These are phyloP conservation scores for Syzygium grande DNA, from an alignment of 345 rosid genomes.

Conservation along the genomic window DNA sequence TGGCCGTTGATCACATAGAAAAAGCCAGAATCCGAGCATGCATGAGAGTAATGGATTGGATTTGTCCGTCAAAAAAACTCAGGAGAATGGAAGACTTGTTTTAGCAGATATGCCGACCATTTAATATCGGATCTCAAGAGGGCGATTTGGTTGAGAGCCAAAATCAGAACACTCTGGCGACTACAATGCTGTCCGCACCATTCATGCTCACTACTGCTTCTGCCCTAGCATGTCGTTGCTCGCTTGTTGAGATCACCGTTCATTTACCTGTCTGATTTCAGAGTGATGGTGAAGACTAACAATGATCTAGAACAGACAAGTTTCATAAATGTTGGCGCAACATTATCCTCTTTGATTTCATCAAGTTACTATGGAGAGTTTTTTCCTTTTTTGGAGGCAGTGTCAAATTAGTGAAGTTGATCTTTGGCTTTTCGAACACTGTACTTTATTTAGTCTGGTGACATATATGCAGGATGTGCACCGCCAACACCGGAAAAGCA, in stretches of 20 bases:
- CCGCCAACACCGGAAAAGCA: too few species aligned
- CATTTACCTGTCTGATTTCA: too few species aligned
- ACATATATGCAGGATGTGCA: too few species aligned
- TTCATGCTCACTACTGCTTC: background rate
- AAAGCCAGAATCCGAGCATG: constrained; percentile 69
- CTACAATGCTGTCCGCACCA: background rate
- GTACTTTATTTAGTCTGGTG: too few species aligned
- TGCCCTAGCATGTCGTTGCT: background rate
- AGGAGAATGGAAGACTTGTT: background rate
- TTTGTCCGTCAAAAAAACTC: background rate
- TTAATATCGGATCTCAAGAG: background rate
- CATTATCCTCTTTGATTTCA: too few species aligned
- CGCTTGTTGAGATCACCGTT: background rate
- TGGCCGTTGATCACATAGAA: constrained; percentile 59
- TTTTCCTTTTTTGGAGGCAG: too few species aligned
- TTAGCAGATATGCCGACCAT: background rate
- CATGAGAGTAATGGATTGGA: constrained; percentile 12
- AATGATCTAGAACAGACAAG: too few species aligned
- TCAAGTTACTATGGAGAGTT: too few species aligned
- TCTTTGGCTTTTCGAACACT: too few species aligned
- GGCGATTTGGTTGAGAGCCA: background rate
- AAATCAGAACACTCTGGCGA: background rate
- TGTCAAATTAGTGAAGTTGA: too few species aligned
- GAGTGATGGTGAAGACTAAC: too few species aligned
- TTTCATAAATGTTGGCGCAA: too few species aligned